Base-by-base conservation (phyloP, 208 protist species). In the Trichomonas vaginalis region DNA sequence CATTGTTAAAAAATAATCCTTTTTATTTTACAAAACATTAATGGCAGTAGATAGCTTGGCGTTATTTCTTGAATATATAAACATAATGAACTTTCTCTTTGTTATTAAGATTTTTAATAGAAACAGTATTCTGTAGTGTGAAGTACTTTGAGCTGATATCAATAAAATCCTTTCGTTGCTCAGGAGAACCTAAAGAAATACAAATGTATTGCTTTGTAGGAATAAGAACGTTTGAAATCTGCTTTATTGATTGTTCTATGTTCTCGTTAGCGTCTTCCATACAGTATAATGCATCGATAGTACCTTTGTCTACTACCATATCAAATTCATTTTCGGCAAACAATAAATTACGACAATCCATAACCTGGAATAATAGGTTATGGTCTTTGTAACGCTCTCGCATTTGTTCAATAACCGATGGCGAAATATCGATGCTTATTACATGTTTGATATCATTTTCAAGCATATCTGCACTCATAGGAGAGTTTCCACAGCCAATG, bases 221-320 rank as follows among this genome's bases (percentile, higher is more conserved):
- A 12, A 48, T 92, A 48, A 92, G 45, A 17, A 92, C 45, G 12
- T 45, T 23, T 8, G 17, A 2, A 45, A 92, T 40, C 45, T 92
- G 40, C 23, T 92, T 17, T 0, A 92, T 2, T 51, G 86, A 51
- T 51, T 51, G 48, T 35, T 14, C 6, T 10, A 92, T 92, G 17
- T 48, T 35, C 39, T 92, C 27, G 17, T 1, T 3, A 39, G 86
- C 32, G 56, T 92, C 27, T 39, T 35, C 17, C 14, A 27, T 42
- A 39, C 86, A 92, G 56, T 92, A 92, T 51, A 92, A 39, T 51
- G 86, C 86, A 51, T 92, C 86, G 56, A 92, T 92, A 2, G 86
- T 92, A 39, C 86, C 86, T 92, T 92, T 92, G 46, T 92, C 86
- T 39, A 92, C 32, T 39, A 92, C 86, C 42, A 35, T 48, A 47